These are phyloP conservation scores for Rhododendron ferrugineum DNA, from an alignment of 148 eudicot species.

Conservation along the genomic window DNA sequence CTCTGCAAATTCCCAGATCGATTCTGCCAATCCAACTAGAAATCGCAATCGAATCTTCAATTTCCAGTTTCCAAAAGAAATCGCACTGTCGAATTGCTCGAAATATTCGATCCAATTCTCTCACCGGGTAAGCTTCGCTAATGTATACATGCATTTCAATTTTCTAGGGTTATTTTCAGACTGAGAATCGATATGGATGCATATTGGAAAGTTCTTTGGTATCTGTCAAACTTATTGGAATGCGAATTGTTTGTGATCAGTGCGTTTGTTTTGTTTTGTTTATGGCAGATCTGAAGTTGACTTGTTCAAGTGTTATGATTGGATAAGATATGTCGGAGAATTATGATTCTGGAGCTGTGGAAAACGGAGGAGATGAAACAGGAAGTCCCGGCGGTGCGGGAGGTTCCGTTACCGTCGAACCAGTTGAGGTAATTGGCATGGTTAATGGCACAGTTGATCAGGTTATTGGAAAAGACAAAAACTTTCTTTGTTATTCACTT, in stretches of 20 bases:
- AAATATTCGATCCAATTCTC: neutral
- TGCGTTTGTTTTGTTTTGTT: neutral
- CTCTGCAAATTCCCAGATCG: constrained; percentile 1
- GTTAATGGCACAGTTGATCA: constrained; percentile 22
- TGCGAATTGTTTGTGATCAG: neutral
- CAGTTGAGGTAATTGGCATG: constrained; percentile 9
- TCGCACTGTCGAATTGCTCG: neutral
- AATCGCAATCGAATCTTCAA: neutral
- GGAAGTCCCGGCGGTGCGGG: constrained; percentile 17
- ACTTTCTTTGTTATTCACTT: neutral
- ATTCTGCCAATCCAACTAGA: neutral
- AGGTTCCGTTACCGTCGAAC: constrained; percentile 11
- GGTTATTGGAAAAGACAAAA: constrained; percentile 14
- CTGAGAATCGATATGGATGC: neutral
- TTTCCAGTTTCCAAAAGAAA: neutral
- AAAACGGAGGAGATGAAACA: constrained; percentile 14
- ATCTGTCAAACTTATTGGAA: neutral
- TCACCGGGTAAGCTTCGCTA: neutral
- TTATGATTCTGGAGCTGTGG: constrained; percentile 19
- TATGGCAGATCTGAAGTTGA: neutral
- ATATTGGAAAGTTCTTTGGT: neutral
- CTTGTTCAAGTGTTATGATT: constrained; percentile 2
- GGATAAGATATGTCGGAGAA: constrained; percentile 32
- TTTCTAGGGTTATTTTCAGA: constrained; percentile 7
- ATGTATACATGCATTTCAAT: neutral